Base-by-base conservation (phyloP, 129 eudicot genomes). In the Ambrosia trifida region DNA sequence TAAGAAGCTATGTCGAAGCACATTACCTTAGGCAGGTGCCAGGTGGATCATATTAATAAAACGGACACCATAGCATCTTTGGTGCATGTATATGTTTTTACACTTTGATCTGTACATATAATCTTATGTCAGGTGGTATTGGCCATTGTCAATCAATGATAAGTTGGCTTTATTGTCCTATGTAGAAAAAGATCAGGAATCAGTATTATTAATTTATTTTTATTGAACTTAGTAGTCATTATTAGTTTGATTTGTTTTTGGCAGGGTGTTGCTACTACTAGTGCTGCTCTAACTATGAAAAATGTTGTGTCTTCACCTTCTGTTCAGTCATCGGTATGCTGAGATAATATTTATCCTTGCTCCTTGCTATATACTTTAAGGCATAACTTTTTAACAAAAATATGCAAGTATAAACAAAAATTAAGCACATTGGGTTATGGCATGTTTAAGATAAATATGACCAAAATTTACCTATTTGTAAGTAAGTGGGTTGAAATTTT, bases 201-300 rank as follows among this genome's bases (percentile, higher is more conserved):
- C 32, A 13, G 4, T 67, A 59, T 43, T 60, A 40, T 58, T 30
- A 68, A 6, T 32, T 36, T 30, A 32, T 50, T 43, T 70, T 31
- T 49, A 62, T 17, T 17, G 50, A 51, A 66, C 40, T 75, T n/a
- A 69, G 84, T 65, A 68, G 79, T 72, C 69, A 54, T 73, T 19
- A 57, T 61, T 70, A 20, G 69, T 80, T 64, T 67, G 62, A 32
- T 72, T 65, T 72, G 76, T 78, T 54, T 81, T 83, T 84, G 86
- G 80, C 96, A 95, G 99, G 97, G 91, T 79, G 89, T 78, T 85
- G 84, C 75, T 82, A 85, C 86, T 73, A 80, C 83, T 45, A 86
- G 79, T 74, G 81, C 95, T 75, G 89, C 72, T 82, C 65, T 88
- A 77, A 85, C 83, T 80, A 65, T 74, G 85, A 94, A 94, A 85